phyloP scores from a whole-genome alignment of 129 eudicot species.

The Apium graveolens region DNA sequence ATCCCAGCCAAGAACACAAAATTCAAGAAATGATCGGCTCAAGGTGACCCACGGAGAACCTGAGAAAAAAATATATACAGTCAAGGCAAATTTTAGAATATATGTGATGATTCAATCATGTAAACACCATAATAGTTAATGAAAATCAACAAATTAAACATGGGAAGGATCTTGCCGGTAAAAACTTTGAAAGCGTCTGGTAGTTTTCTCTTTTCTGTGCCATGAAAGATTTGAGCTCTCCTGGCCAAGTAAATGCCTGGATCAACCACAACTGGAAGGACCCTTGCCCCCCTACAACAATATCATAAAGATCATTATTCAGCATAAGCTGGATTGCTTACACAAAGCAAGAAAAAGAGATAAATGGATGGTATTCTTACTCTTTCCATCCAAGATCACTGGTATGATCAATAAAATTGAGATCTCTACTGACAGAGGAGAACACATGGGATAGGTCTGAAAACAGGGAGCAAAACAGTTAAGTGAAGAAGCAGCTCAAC shows the following conservation, averaged over 20 bases:
- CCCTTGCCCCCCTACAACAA: constrained; percentile 57
- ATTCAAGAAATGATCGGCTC: constrained; percentile 84
- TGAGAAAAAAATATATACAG: constrained; percentile 20
- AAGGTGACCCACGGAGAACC: constrained; percentile 97
- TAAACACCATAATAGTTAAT: not conserved
- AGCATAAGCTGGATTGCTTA: not conserved
- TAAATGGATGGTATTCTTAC: constrained; percentile 43
- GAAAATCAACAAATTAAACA: not conserved
- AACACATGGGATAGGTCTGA: constrained; percentile 93
- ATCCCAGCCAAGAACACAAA: constrained; percentile 90
- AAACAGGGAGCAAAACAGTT: constrained; percentile 16
- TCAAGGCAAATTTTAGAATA: not conserved
- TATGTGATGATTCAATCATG: not conserved
- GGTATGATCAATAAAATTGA: constrained; percentile 92
- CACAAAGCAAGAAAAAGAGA: not conserved
- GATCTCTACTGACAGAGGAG: constrained; percentile 71
- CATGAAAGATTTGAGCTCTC: constrained; percentile 83
- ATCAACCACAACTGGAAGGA: constrained; percentile 85
- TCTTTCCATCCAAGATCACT: constrained; percentile 99
- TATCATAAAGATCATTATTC: not conserved
- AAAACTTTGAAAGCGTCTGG: constrained; percentile 83
- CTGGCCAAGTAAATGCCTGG: constrained; percentile 89
- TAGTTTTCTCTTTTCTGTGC: constrained; percentile 76
- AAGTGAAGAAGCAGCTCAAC: constrained; percentile 7
- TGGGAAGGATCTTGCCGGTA: constrained; percentile 46